These are phyloP conservation scores for Lachnellula subtilissima DNA, from an alignment of 2,329 filamentous ascomycete genomes.

Conservation along the genomic window DNA sequence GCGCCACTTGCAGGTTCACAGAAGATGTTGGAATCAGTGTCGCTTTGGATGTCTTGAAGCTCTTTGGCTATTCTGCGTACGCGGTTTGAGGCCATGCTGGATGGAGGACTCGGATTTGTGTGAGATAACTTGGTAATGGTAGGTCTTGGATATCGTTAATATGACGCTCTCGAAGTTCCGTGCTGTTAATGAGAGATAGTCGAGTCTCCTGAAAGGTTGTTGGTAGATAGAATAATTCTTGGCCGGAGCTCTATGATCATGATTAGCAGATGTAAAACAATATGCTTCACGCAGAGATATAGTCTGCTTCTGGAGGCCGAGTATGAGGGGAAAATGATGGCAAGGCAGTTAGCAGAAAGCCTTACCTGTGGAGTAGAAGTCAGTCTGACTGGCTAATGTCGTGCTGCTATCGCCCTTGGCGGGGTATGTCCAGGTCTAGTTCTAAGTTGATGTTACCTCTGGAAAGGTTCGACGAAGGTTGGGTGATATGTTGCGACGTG, in stretches of 20 bases:
- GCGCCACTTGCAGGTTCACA: constrained; percentile 57
- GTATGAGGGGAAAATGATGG: constrained; percentile 3
- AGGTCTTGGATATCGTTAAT: too few relatives aligned
- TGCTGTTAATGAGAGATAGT: neutral
- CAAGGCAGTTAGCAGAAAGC: constrained; percentile 14
- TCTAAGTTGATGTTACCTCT: neutral
- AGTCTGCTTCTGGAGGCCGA: neutral
- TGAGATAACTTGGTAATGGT: too few relatives aligned
- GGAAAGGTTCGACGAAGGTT: neutral
- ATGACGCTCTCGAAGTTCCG: neutral
- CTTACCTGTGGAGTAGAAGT: constrained; percentile 10
- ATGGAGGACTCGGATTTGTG: neutral
- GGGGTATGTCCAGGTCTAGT: neutral
- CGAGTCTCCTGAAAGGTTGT: too few relatives aligned
- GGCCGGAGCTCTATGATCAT: neutral
- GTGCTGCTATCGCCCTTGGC: constrained; percentile 5
- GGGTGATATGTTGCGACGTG: neutral
- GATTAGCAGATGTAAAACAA: neutral
- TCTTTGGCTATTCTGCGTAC: constrained; percentile 65
- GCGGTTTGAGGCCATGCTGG: constrained; percentile 30
- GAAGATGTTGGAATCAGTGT: constrained; percentile 71
- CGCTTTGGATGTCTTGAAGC: constrained; percentile 67
- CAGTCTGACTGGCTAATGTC: constrained; percentile 3
- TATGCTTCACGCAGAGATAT: neutral
- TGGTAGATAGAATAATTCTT: neutral